These are phyloP conservation scores for Plasmopara viticola DNA, from an alignment of 352 stramenopile species.

Conservation along the genomic window DNA sequence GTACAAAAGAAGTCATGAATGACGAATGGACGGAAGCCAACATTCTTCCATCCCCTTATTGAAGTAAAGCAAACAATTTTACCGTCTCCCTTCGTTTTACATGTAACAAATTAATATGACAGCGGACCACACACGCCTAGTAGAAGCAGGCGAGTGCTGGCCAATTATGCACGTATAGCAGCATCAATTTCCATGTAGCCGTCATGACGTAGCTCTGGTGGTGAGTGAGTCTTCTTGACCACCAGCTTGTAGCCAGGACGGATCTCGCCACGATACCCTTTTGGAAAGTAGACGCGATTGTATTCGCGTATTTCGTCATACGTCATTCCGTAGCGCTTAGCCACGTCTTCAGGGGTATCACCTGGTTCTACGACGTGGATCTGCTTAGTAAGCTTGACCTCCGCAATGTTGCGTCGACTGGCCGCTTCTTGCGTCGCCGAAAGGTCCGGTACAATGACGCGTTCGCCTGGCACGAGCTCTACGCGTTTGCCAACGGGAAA, in stretches of 20 bases:
- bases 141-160: slow-evolving; percentile 12
- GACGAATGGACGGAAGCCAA: not conserved
- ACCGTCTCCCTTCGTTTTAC: no score
- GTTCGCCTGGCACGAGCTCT: slow-evolving; percentile 49
- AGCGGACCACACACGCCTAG: slow-evolving; percentile 3
- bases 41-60: not conserved
- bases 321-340: slow-evolving; percentile 63
- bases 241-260: slow-evolving; percentile 72
- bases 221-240: slow-evolving; percentile 37
- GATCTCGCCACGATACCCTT: slow-evolving; percentile 79
- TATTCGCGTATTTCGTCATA: slow-evolving; percentile 82
- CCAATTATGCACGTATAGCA: slow-evolving; percentile 17
- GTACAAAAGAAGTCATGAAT: slow-evolving; percentile 14
- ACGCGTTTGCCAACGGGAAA: slow-evolving; percentile 63
- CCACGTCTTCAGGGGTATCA: slow-evolving; percentile 67
- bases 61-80: slow-evolving; percentile 13
- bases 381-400: slow-evolving; percentile 83
- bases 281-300: slow-evolving; percentile 83
- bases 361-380: slow-evolving; percentile 72
- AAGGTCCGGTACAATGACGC: slow-evolving; percentile 69
- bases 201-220: slow-evolving; percentile 9
- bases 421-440: slow-evolving; percentile 45
- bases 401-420: slow-evolving; percentile 60
- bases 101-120: not conserved
- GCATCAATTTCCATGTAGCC: slow-evolving; percentile 22